A percentile compares a stretch with the other conserved stretches of the same genome.
Conservation (phyloP, 371 early-diverging fungal genomes). For the Rhizopus sp. region DNA sequence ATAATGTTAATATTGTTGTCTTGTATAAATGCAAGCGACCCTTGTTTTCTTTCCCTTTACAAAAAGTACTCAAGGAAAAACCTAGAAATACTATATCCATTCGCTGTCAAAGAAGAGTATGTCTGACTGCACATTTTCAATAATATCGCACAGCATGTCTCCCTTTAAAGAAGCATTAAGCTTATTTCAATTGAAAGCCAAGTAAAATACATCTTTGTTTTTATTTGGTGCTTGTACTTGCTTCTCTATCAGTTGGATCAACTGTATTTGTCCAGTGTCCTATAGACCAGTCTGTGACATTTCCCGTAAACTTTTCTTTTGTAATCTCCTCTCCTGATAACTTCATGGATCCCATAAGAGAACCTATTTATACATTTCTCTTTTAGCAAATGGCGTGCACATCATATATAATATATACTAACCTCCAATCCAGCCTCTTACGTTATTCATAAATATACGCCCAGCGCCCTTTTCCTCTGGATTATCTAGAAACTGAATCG, state of each 20-base stretch:
- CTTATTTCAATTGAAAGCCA: too few relatives aligned
- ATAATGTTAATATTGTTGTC: too few relatives aligned
- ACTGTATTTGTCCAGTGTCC: conserved; percentile 30
- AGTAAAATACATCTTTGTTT: too few relatives aligned
- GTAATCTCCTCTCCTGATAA: conserved; percentile 65
- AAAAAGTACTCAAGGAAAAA: too few relatives aligned
- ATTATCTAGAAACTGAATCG: conserved; percentile 37
- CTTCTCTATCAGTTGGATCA: conserved; percentile 11
- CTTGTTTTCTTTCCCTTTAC: too few relatives aligned
- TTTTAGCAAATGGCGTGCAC: not conserved
- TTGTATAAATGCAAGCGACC: too few relatives aligned
- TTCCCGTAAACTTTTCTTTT: conserved; percentile 62
- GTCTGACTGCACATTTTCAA: too few relatives aligned
- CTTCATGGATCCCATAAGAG: conserved; percentile 73
- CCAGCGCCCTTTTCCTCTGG: conserved; percentile 48
- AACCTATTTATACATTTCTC: conserved; percentile 40
- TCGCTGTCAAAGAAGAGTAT: too few relatives aligned
- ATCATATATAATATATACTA: conserved; percentile 9
- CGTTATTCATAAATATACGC: conserved; percentile 68
- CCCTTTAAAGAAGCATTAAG: too few relatives aligned
- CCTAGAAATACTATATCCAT: too few relatives aligned
- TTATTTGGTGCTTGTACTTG: too few relatives aligned
- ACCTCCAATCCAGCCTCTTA: conserved; percentile 81
- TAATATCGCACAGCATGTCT: too few relatives aligned
- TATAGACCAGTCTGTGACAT: conserved; percentile 71